A percentile compares a stretch with the other conserved stretches of the same genome.
phyloP scores from a whole-genome alignment of 768 basidiomycete genomes.

The Suillus subalutaceus region DNA sequence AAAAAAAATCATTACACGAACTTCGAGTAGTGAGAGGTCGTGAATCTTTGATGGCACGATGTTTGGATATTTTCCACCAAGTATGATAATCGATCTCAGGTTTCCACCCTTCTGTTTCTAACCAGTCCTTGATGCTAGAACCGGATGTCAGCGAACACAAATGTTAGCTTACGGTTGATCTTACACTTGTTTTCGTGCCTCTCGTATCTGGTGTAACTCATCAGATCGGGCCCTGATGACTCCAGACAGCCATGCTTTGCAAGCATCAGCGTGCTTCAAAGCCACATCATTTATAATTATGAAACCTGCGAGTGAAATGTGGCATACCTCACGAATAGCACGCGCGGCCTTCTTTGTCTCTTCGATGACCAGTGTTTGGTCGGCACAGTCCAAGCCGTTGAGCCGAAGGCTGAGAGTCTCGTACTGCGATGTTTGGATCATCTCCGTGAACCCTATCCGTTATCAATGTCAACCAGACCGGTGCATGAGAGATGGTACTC shows the following conservation, averaged over 20 bases:
- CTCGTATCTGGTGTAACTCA: constrained; percentile 26
- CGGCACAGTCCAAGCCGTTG: background rate
- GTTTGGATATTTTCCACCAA: constrained; percentile 35
- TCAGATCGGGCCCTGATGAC: constrained; percentile 21
- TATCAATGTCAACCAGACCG: constrained; percentile 5
- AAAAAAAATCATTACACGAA: constrained; percentile 10
- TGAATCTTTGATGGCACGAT: constrained; percentile 29
- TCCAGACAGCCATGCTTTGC: constrained; percentile 29
- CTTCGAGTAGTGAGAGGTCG: constrained; percentile 27
- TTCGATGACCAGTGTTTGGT: background rate
- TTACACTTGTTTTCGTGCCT: constrained; percentile 29
- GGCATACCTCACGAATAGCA: constrained; percentile 5
- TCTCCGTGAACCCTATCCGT: constrained; percentile 7
- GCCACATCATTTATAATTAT: background rate
- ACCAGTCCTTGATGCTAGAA: constrained; percentile 23
- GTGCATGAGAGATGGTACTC: background rate
- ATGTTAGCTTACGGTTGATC: constrained; percentile 9
- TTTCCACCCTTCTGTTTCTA: constrained; percentile 23
- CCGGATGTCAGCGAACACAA: constrained; percentile 11
- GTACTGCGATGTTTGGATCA: constrained; percentile 6
- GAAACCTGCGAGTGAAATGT: background rate
- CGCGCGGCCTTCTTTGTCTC: background rate
- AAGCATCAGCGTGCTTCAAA: constrained; percentile 27
- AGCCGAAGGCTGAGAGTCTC: background rate
- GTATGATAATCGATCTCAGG: constrained; percentile 33